phyloP scores from a whole-genome alignment of 257 asterid genomes.

The Solanum boliviense region DNA sequence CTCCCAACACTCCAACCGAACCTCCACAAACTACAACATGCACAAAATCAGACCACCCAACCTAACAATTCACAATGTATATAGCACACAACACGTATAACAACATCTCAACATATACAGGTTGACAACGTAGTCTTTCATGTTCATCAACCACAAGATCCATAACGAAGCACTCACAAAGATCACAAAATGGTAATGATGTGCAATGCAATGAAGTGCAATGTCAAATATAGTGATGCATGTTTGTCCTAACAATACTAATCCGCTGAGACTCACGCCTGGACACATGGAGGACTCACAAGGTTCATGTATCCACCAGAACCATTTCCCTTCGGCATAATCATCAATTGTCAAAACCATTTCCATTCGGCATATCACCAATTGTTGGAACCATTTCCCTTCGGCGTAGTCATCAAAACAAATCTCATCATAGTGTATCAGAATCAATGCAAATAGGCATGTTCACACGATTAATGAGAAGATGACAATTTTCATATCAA shows the following conservation, averaged over 20 bases:
- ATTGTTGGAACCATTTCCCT: background rate
- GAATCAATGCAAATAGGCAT: background rate
- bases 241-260: too few relatives aligned
- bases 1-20: background rate
- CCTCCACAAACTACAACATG: background rate
- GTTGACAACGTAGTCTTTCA: background rate
- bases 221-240: background rate
- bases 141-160: background rate
- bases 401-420: background rate
- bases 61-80: background rate
- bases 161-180: background rate
- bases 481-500: background rate
- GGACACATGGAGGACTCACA: background rate
- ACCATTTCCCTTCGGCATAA: too few relatives aligned
- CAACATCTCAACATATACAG: background rate
- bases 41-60: background rate
- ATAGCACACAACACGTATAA: background rate
- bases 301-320: background rate
- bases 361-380: background rate
- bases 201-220: background rate
- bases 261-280: fast-evolving
- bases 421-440: background rate
- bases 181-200: background rate
- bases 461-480: background rate
- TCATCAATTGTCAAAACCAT: background rate